Conservation (phyloP, 2,329 filamentous ascomycete species). For the Fusarium secorum region DNA sequence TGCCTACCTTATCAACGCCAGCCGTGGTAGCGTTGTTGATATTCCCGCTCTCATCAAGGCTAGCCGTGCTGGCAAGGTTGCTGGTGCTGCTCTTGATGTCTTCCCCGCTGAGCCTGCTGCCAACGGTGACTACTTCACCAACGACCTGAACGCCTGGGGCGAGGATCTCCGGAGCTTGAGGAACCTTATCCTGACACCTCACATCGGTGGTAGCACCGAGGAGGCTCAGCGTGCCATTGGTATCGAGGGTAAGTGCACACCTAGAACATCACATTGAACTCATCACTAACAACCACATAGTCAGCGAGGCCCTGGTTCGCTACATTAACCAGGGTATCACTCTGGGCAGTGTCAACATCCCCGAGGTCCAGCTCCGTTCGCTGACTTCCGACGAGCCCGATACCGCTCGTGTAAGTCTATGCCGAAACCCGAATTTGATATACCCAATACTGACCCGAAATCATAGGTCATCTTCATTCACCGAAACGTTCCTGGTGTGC, state of each 20-base stretch:
- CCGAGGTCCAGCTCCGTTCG: conserved; percentile 91
- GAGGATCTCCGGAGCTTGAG: conserved; percentile 84
- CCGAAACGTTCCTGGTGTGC: conserved; percentile 93
- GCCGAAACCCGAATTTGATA: neutral
- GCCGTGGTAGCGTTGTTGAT: conserved; percentile 90
- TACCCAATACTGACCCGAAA: conserved; percentile 20
- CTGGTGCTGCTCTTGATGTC: conserved; percentile 94
- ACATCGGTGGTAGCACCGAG: conserved; percentile 97
- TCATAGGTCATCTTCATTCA: conserved; percentile 88
- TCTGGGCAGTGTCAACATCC: conserved; percentile 91
- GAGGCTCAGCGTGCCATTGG: conserved; percentile 97
- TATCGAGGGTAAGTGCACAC: conserved; percentile 68
- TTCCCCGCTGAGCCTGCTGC: conserved; percentile 93
- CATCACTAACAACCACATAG: conserved; percentile 51
- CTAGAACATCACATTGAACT: neutral
- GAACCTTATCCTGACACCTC: conserved; percentile 94
- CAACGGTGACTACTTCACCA: conserved; percentile 95
- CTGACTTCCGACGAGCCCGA: conserved; percentile 88
- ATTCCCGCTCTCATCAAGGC: conserved; percentile 91
- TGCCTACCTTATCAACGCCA: conserved; percentile 95
- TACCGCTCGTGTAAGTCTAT: conserved; percentile 73
- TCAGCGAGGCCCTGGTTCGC: conserved; percentile 83
- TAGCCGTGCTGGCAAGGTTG: conserved; percentile 85
- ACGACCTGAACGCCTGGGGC: conserved; percentile 81
- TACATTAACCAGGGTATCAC: conserved; percentile 97